Evolutionary conservation across 306 rosid genomes (phyloP), one percentile per base, ranked within the genome.

Genomic region (Casuarina glauca): DNA sequence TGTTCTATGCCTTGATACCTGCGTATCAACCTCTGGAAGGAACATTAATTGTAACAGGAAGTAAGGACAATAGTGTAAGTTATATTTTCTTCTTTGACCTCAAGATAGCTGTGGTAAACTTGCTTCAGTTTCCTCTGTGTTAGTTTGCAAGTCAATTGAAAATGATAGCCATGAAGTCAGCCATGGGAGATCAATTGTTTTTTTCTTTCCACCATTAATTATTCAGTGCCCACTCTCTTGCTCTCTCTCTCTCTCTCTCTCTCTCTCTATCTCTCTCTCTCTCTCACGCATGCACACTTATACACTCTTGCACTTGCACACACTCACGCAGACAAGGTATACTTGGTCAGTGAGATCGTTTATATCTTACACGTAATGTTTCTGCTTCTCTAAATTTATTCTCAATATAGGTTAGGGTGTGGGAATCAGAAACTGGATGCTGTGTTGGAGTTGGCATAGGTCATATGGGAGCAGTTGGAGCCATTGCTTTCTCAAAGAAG

Each of bases 381-480:
- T 73, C 68, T 74, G 39, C 67, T 41, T 80, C 68, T 39, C 76
- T 73, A n/a, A 73, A 48, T 78, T 74, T 70, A 51, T 85, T 76
- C 43, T 60, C 19, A 55, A 13, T 89, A 79, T 82, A 95, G 96
- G 98, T 92, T 88, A 88, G 98, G 86, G 79, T 95, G 78, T 95
- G 97, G 98, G 97, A 89, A 19, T 84, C 97, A 44, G 97, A 86
- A 89, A 87, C 89, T 73, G 79, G 84, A 84, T 81, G 87, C 72
- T 95, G 98, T 82, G 36, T 91, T 83, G 98, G 98, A 78, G 81
- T 89, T 74, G 97, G 98, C 5, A 66, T 72, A 55, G 97, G 98
- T 74, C 98, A 95, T 77, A 87, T 84, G 91, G 97, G 96, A 73
- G 92, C 97, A 61, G 90, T 95, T 71, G 98, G 97, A 83, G 97